Evolutionary conservation across 225 moss, liverwort and hornwort species (phyloP).

Genomic region (Bryoerythrophyllum caledonicum): DNA sequence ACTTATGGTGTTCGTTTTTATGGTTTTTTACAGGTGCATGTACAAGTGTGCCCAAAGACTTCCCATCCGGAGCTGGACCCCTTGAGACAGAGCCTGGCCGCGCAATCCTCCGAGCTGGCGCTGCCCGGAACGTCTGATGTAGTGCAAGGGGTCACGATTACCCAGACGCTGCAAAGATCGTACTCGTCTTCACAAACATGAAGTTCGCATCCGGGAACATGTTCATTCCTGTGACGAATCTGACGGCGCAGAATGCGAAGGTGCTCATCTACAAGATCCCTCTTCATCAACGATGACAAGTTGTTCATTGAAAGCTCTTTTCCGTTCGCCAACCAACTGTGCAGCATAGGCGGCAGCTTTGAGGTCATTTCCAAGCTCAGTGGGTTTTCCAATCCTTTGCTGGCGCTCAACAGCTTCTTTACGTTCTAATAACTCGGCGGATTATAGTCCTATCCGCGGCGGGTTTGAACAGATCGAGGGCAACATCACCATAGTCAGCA

Average conservation of each 20-base stretch:
- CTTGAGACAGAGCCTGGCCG: neutral
- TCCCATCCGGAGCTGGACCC: slow-evolving; percentile 5
- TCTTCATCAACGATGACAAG: neutral
- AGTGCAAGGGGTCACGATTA: neutral
- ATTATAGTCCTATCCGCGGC: neutral
- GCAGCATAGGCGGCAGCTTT: slow-evolving; percentile 18
- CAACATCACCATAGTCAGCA: slow-evolving; percentile 1
- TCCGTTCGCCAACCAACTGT: slow-evolving; percentile 4
- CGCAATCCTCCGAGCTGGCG: neutral
- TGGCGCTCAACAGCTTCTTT: slow-evolving; percentile 11
- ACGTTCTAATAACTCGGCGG: neutral
- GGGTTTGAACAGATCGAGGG: neutral
- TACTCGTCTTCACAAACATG: neutral
- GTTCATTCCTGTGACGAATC: neutral
- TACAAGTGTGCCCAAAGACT: neutral
- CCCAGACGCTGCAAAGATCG: neutral
- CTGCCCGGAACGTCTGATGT: slow-evolving; percentile 8
- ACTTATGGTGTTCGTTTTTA: neutral
- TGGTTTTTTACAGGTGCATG: slow-evolving; percentile 1
- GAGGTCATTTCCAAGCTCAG: slow-evolving; percentile 3
- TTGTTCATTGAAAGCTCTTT: neutral
- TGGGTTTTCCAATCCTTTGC: neutral
- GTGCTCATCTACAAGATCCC: slow-evolving; percentile 10
- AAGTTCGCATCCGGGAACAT: neutral
- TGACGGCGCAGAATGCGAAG: neutral